Percentiles rank a stretch among this genome's conserved stretches.
Evolutionary conservation across 2,329 filamentous ascomycete genomes (phyloP).

Genomic region (Sporothrix euskadiensis): DNA sequence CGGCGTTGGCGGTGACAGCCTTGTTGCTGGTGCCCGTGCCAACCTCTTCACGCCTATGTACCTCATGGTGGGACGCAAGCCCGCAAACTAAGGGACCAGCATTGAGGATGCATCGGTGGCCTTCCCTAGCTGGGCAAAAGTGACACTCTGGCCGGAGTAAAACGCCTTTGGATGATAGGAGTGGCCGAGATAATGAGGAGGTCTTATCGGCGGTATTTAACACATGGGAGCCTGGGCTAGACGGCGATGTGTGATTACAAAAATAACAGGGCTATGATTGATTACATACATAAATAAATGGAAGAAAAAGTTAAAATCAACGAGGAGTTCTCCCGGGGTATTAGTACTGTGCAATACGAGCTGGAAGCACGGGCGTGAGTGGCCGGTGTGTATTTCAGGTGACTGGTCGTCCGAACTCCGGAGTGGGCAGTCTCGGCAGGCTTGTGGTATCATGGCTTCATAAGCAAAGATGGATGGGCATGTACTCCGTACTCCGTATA

Average conservation of each 20-base stretch:
- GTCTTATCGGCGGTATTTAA: slow-evolving; percentile 12
- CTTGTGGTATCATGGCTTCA: too few species aligned
- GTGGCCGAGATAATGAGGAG: slow-evolving; percentile 27
- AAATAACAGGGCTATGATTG: slow-evolving; percentile 12
- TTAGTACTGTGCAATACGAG: too few species aligned
- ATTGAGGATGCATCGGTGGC: not conserved
- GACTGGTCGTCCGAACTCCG: not conserved
- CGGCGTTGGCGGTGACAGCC: slow-evolving; percentile 75
- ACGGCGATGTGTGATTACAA: not conserved
- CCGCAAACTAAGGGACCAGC: slow-evolving; percentile 45
- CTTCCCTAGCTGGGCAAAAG: not conserved
- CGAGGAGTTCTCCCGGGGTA: too few species aligned
- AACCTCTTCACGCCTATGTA: slow-evolving; percentile 99
- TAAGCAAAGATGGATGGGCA: too few species aligned
- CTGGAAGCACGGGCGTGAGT: too few species aligned
- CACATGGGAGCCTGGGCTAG: not conserved
- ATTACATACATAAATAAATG: not conserved
- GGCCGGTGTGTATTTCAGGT: not conserved
- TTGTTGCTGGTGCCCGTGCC: slow-evolving; percentile 82
- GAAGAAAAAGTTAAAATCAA: not conserved
- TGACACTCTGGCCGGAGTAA: not conserved
- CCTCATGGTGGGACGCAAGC: slow-evolving; percentile 91
- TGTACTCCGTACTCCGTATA: too few species aligned
- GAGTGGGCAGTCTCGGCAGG: too few species aligned
- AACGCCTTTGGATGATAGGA: not conserved